Base-by-base conservation (phyloP, 176 grass and related monocot genomes). In the Chrysopogon serrulatus region DNA sequence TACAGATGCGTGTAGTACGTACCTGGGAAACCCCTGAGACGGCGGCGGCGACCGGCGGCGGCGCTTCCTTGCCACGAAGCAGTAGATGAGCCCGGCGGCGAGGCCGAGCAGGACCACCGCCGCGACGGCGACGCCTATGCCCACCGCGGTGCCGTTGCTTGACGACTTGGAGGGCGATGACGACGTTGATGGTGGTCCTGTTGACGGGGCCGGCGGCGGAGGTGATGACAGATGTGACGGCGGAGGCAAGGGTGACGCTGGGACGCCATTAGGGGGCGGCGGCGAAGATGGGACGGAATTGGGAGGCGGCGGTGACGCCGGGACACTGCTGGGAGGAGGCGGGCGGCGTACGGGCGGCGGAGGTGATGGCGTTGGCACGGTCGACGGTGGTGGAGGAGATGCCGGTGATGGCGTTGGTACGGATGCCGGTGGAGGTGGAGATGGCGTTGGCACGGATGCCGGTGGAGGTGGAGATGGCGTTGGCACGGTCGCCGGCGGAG, bases 81-180 rank as follows among this genome's bases (percentile, higher is more conserved):
- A 86, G 76, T 84, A 87, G 10, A 90, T 40, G 18, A 86, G 79
- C 1, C 82, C 33, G 60, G 60, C 92, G 1, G 77, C 37, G 37
- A 98, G 79, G 5, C 78, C 79, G 17, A 88, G 49, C 24, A 88
- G 8, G 15, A 88, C 39, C 10, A 91, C 90, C 0, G 71, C 69
- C 1, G 31, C 90, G 4, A 84, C 89, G 42, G 88, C 78, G 57
- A 86, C 78, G 19, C 90, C 92, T 19, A 73, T 83, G 26, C 71
- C 83, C 30, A 94, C 10, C 21, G 23, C 77, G 48, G 47, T 15
- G 49, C 39, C 24, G 33, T 23, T 51, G 30, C 12, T 16, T 2
- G 72, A 59, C 19, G 79, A 36, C 31, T 49, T 73, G 83, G 48
- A 0, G 80, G 45, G 1, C 26, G 73, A 60, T 0, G 63, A 37